These are phyloP conservation scores for Helicocarpus griseus DNA, from an alignment of 2,329 filamentous ascomycete species.

Conservation along the genomic window DNA sequence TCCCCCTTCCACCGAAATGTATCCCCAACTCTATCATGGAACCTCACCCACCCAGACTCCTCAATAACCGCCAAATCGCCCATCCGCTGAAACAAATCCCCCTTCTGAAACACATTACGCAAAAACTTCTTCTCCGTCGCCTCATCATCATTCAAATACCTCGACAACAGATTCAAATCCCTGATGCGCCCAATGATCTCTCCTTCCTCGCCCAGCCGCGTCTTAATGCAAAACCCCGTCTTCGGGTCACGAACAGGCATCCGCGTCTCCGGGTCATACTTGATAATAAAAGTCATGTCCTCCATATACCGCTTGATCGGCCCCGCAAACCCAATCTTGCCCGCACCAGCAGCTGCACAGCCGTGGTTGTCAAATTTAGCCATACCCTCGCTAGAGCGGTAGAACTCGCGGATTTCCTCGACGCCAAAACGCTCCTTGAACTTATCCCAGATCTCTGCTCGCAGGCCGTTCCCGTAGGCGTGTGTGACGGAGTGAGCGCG, in stretches of 20 bases:
- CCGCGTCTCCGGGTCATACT: conserved; percentile 33
- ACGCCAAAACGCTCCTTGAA: conserved; percentile 36
- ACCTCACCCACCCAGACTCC: conserved; percentile 34
- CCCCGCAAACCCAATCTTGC: conserved; percentile 36
- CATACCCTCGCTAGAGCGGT: conserved; percentile 39
- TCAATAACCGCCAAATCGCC: conserved; percentile 38
- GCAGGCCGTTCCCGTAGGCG: conserved; percentile 39
- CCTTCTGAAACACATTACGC: conserved; percentile 36
- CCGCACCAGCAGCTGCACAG: conserved; percentile 31
- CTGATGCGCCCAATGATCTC: conserved; percentile 38
- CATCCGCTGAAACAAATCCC: conserved; percentile 37
- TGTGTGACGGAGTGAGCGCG: conserved; percentile 35
- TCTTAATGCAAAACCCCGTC: conserved; percentile 35
- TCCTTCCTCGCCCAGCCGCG: conserved; percentile 31
- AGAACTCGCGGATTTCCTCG: conserved; percentile 40
- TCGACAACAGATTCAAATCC: conserved; percentile 29
- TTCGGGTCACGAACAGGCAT: conserved; percentile 33
- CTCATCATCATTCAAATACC: conserved; percentile 32
- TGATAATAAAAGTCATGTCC: conserved; percentile 34
- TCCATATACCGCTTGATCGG: conserved; percentile 32
- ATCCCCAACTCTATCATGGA: conserved; percentile 49
- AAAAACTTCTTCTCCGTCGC: conserved; percentile 38
- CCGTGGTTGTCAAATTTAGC: conserved; percentile 38
- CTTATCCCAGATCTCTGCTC: conserved; percentile 40
- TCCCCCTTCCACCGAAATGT: conserved; percentile 57